Evolutionary conservation across 2,329 filamentous ascomycete genomes (phyloP).

Genomic region (Xylaria polymorpha): DNA sequence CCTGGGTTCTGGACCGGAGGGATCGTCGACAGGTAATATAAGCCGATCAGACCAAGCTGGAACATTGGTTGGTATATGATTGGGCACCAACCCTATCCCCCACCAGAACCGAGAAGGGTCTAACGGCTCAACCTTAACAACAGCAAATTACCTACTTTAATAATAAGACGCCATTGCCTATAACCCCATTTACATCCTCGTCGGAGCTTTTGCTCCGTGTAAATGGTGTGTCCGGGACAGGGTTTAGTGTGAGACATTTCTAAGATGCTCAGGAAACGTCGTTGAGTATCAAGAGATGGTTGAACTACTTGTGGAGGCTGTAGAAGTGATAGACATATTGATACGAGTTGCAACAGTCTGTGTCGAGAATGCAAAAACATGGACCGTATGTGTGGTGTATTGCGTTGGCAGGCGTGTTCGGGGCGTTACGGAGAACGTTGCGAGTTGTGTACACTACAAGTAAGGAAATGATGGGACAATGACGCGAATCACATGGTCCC

Average conservation of each 20-base stretch:
- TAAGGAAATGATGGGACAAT: constrained; percentile 30
- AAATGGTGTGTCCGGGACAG: background rate
- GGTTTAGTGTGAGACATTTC: background rate
- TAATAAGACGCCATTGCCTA: constrained; percentile 11
- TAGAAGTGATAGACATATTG: background rate
- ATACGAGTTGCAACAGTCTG: constrained; percentile 1
- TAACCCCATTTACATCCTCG: background rate
- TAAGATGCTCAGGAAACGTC: background rate
- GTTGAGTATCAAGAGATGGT: background rate
- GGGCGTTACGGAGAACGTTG: constrained; percentile 16
- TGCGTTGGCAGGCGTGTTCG: constrained; percentile 2
- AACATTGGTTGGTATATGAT: constrained; percentile 20
- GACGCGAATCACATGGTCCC: constrained; percentile 22
- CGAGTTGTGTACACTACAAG: background rate
- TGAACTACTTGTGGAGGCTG: background rate
- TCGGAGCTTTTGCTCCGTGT: constrained; percentile 33
- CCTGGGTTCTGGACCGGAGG: constrained; percentile 6
- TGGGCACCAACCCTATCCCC: constrained; percentile 16
- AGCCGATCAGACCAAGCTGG: constrained; percentile 22
- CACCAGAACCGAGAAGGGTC: constrained; percentile 15
- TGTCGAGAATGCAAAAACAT: background rate
- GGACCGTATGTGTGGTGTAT: background rate
- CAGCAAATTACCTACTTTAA: constrained; percentile 11
- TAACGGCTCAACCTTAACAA: constrained; percentile 18
- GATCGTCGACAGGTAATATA: constrained; percentile 25